Percentiles rank a stretch among this genome's conserved stretches.
phyloP scores from a whole-genome alignment of 2,329 filamentous ascomycete species.

The Epichloe bromicola region DNA sequence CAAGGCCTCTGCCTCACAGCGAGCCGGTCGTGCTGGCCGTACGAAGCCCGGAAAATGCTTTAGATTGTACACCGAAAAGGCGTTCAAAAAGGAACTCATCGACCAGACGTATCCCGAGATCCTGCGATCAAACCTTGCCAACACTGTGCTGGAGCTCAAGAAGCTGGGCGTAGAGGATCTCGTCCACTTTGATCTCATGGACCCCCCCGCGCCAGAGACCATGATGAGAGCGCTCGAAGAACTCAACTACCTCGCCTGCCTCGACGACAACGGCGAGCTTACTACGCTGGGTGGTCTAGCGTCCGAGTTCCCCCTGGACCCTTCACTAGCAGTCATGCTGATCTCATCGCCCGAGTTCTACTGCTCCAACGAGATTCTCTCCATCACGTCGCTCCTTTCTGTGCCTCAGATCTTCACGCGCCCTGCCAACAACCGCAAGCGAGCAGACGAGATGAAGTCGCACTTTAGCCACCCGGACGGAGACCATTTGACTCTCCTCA shows the following conservation, averaged over 20 bases:
- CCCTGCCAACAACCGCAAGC: slow-evolving; percentile 71
- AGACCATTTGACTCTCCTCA: slow-evolving; percentile 90
- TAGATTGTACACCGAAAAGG: slow-evolving; percentile 84
- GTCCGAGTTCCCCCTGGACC: slow-evolving; percentile 86
- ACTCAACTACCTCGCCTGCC: slow-evolving; percentile 90
- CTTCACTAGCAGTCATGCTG: slow-evolving; percentile 89
- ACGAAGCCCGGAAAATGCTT: slow-evolving; percentile 98
- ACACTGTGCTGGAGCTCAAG: slow-evolving; percentile 91
- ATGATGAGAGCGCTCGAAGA: slow-evolving; percentile 97
- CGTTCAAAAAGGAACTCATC: slow-evolving; percentile 96
- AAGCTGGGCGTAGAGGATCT: slow-evolving; percentile 92
- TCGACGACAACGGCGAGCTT: slow-evolving; percentile 91
- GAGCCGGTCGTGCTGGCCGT: slow-evolving; percentile 97
- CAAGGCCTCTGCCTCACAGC: slow-evolving; percentile 91
- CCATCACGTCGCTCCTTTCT: slow-evolving; percentile 83
- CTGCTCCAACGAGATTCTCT: slow-evolving; percentile 96
- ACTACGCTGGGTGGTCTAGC: slow-evolving; percentile 76
- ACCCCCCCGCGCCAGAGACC: slow-evolving; percentile 96
- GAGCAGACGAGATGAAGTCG: slow-evolving; percentile 94
- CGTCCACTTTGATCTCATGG: slow-evolving; percentile 98
- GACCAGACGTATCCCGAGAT: slow-evolving; percentile 97
- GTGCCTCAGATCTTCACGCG: slow-evolving; percentile 91
- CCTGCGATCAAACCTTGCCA: slow-evolving; percentile 83
- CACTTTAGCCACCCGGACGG: slow-evolving; percentile 87
- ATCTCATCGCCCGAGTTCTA: slow-evolving; percentile 97